phyloP scores from a whole-genome alignment of 768 basidiomycete species.

The Lactarius indigo region DNA sequence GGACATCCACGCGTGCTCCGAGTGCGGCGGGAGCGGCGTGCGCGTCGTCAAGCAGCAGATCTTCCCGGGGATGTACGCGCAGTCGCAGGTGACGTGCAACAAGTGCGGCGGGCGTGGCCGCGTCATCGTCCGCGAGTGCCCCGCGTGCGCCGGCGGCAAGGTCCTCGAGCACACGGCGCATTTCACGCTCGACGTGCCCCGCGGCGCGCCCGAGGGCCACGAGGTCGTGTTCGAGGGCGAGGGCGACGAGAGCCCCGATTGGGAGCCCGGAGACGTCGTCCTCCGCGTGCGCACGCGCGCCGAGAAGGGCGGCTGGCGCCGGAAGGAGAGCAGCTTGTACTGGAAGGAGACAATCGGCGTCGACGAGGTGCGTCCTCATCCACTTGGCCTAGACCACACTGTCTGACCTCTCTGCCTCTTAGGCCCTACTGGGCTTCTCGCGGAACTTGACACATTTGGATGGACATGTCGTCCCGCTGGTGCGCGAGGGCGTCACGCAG shows the following conservation, averaged over 20 bases:
- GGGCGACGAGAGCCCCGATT: constrained; percentile 93
- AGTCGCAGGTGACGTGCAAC: constrained; percentile 78
- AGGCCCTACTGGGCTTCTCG: constrained; percentile 98
- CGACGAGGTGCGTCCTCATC: constrained; percentile 66
- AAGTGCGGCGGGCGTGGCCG: constrained; percentile 84
- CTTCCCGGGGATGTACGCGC: constrained; percentile 95
- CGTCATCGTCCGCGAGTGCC: constrained; percentile 71
- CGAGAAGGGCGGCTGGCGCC: constrained; percentile 74
- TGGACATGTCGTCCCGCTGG: constrained; percentile 70
- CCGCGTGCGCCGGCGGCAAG: constrained; percentile 79
- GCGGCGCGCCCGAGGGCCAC: constrained; percentile 90
- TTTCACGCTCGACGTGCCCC: constrained; percentile 80
- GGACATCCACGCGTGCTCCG: constrained; percentile 83
- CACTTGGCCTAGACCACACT: too few relatives aligned
- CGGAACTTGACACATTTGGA: constrained; percentile 90
- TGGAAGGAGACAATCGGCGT: constrained; percentile 90
- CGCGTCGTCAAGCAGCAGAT: constrained; percentile 89
- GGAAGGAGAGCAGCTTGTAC: constrained; percentile 89
- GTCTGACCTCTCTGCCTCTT: not conserved
- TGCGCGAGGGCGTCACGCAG: constrained; percentile 81
- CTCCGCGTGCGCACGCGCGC: constrained; percentile 78
- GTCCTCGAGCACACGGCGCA: constrained; percentile 76
- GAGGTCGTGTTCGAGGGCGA: constrained; percentile 96
- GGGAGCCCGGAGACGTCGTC: constrained; percentile 93
- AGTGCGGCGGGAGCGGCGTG: constrained; percentile 82